These are phyloP conservation scores for Trichosporon ovoides DNA, from an alignment of 1,284 basidiomycete species.

Conservation along the genomic window DNA sequence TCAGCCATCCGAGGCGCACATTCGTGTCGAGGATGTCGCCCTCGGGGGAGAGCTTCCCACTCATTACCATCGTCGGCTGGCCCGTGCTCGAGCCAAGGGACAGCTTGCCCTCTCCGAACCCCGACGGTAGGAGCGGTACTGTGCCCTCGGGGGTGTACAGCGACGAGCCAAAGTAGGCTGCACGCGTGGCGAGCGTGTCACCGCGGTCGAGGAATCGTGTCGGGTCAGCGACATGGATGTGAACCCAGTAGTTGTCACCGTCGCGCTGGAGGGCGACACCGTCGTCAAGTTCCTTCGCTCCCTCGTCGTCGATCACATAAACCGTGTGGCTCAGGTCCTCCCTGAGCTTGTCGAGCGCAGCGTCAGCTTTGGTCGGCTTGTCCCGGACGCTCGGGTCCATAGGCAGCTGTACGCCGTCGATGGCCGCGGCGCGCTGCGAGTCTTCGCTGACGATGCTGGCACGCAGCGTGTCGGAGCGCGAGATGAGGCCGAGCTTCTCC, in stretches of 20 bases:
- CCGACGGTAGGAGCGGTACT: slow-evolving; percentile 63
- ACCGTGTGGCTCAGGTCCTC: slow-evolving; percentile 76
- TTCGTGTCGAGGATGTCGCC: slow-evolving; percentile 68
- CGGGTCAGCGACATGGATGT: slow-evolving; percentile 91
- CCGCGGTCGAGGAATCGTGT: slow-evolving; percentile 69
- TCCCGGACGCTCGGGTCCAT: slow-evolving; percentile 10
- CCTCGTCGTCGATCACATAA: slow-evolving; percentile 80
- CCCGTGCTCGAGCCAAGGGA: slow-evolving; percentile 54
- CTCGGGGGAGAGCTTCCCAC: slow-evolving; percentile 59
- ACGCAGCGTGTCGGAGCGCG: slow-evolving; percentile 62
- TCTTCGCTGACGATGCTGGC: slow-evolving; percentile 27
- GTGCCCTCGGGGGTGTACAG: slow-evolving; percentile 63
- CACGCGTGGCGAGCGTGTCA: slow-evolving; percentile 58
- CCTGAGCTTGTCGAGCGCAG: slow-evolving; percentile 49
- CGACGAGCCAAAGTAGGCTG: slow-evolving; percentile 55
- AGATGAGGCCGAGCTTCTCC: slow-evolving; percentile 62
- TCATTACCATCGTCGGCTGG: slow-evolving; percentile 70
- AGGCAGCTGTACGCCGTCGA: slow-evolving; percentile 30
- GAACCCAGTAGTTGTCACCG: slow-evolving; percentile 68
- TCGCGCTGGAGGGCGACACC: slow-evolving; percentile 75
- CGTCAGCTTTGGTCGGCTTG: slow-evolving; percentile 16
- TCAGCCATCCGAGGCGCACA: slow-evolving; percentile 66
- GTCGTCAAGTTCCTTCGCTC: slow-evolving; percentile 87
- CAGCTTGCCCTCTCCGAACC: slow-evolving; percentile 52
- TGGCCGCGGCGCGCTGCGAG: slow-evolving; percentile 20